Conservation (phyloP, 306 rosid genomes). For the Castanopsis chinensis region DNA sequence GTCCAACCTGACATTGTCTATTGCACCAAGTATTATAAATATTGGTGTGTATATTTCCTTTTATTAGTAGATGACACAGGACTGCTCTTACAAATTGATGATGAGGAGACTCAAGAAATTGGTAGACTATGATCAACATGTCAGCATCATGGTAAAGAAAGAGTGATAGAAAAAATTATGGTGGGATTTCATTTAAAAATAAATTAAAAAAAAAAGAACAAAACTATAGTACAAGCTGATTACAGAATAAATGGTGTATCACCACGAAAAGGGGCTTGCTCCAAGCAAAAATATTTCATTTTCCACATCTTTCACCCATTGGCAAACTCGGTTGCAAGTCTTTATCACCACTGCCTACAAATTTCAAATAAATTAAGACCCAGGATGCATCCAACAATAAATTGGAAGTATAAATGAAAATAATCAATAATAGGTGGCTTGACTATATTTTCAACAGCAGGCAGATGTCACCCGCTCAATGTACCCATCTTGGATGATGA, state of each 20-base stretch:
- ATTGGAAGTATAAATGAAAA: not conserved
- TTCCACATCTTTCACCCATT: slow-evolving; percentile 95
- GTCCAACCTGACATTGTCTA: not conserved
- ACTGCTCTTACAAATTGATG: not conserved
- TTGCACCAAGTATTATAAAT: not conserved
- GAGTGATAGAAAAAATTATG: slow-evolving; percentile 8
- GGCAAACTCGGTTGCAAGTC: slow-evolving; percentile 93
- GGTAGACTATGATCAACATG: not conserved
- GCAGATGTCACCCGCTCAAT: not conserved
- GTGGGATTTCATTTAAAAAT: slow-evolving; percentile 24
- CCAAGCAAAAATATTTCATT: slow-evolving; percentile 92
- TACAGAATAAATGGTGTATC: slow-evolving; percentile 48
- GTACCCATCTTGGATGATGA: not conserved
- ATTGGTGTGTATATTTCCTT: not conserved
- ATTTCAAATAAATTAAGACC: slow-evolving; percentile 17
- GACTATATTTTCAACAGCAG: not conserved
- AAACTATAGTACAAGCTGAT: slow-evolving; percentile 40
- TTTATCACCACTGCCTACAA: slow-evolving; percentile 85
- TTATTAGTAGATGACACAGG: not conserved
- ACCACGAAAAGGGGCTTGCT: slow-evolving; percentile 98
- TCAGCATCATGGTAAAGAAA: not conserved
- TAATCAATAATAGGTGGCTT: not conserved
- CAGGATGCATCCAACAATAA: slow-evolving; percentile 16
- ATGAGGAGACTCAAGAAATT: slow-evolving; percentile 1
- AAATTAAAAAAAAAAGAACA: not conserved